Percentiles rank a stretch among this genome's conserved stretches.
phyloP scores from a whole-genome alignment of 257 asterid genomes.

The Nyctanthes arbortristis region DNA sequence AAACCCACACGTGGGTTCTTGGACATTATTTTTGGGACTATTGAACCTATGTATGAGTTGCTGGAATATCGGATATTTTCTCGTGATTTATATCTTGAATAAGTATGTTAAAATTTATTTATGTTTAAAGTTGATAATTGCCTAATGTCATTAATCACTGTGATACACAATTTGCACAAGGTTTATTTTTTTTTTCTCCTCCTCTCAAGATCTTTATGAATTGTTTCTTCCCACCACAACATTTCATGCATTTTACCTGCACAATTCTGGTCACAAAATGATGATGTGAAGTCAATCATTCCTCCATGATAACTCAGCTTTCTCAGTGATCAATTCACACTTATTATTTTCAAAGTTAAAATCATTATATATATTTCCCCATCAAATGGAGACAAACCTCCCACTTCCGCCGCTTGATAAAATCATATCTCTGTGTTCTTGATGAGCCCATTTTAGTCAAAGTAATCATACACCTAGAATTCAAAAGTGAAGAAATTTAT shows the following conservation, averaged over 20 bases:
- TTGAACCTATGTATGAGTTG: too few species aligned
- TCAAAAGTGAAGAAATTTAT: constrained; percentile 7
- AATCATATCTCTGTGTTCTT: constrained; percentile 36
- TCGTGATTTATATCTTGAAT: too few species aligned
- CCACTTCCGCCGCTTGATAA: constrained; percentile 61
- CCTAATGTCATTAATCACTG: too few species aligned
- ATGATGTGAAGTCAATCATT: constrained; percentile 38
- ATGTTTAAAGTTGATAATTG: too few species aligned
- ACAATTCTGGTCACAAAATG: neutral
- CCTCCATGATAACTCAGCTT: constrained; percentile 30
- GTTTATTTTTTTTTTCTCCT: too few species aligned
- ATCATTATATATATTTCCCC: constrained; percentile 32
- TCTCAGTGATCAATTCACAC: constrained; percentile 14
- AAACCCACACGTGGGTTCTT: too few species aligned
- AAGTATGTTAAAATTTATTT: too few species aligned
- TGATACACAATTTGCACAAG: too few species aligned
- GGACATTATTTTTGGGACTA: too few species aligned
- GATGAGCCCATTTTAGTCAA: constrained; percentile 33
- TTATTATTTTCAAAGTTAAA: constrained; percentile 27
- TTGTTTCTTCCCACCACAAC: neutral
- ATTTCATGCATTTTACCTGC: neutral
- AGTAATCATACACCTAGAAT: constrained; percentile 36
- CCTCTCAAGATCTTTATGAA: neutral
- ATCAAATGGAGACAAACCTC: constrained; percentile 42
- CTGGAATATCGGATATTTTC: too few species aligned